A percentile compares a stretch with the other conserved stretches of the same genome.
phyloP scores from a whole-genome alignment of 2,329 filamentous ascomycete species.

The Scedosporium aurantiacum region DNA sequence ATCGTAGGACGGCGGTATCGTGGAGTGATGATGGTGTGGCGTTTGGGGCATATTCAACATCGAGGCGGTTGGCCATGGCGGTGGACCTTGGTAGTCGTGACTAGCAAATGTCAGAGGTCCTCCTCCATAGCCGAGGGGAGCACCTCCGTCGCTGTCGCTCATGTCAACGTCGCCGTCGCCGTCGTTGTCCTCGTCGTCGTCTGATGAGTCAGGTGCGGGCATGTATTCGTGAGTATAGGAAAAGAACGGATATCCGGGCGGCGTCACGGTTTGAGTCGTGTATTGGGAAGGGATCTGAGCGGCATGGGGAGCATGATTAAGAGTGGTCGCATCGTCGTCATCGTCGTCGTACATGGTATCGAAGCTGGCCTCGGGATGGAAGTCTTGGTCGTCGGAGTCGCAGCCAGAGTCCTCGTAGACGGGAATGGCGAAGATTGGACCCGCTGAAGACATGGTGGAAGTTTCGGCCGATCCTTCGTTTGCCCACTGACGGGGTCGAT shows the following conservation, averaged over 20 bases:
- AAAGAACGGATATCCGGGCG: not conserved
- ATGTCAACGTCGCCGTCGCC: constrained; percentile 20
- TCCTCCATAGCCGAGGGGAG: constrained; percentile 12
- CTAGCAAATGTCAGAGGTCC: not conserved
- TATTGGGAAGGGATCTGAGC: constrained; percentile 7
- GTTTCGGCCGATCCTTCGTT: not conserved
- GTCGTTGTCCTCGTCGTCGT: constrained; percentile 9
- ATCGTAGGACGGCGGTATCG: not conserved
- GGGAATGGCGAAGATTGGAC: not conserved
- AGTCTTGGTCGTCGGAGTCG: constrained; percentile 2
- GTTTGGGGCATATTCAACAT: constrained; percentile 6
- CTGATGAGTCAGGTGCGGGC: not conserved
- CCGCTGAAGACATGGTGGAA: not conserved
- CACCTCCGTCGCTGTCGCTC: constrained; percentile 24
- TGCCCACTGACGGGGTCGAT: not conserved
- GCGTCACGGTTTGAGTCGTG: constrained; percentile 8
- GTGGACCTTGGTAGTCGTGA: not conserved
- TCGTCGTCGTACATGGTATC: constrained; percentile 13
- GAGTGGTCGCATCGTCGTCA: constrained; percentile 11
- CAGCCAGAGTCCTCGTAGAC: constrained; percentile 1
- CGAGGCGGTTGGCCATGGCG: not conserved
- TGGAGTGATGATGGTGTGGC: not conserved
- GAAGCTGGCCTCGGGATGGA: constrained; percentile 9
- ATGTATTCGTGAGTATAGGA: not conserved
- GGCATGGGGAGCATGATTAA: constrained; percentile 8